Percentiles rank a stretch among this genome's conserved stretches.
Evolutionary conservation across 2,329 filamentous ascomycete species (phyloP).

Genomic region (Emydomyces testavorans): DNA sequence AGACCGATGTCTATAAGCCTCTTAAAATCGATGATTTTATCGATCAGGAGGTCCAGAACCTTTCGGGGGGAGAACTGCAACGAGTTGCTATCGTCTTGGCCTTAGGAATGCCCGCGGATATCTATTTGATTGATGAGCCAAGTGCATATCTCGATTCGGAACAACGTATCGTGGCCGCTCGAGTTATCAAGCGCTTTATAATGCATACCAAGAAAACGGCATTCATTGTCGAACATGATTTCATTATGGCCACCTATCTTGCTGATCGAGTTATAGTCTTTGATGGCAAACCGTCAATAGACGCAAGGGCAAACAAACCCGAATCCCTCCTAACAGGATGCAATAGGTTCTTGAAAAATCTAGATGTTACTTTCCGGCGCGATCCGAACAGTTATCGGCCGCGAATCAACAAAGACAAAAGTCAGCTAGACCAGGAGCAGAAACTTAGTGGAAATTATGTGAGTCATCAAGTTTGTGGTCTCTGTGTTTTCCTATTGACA

Average conservation of each 20-base stretch:
- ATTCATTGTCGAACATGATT: conserved; percentile 99
- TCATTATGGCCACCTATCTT: conserved; percentile 82
- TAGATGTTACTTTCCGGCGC: conserved; percentile 96
- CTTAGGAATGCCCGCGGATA: conserved; percentile 91
- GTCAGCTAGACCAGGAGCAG: conserved; percentile 95
- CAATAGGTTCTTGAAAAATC: conserved; percentile 91
- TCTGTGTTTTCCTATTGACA: conserved; percentile 6
- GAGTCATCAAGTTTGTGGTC: conserved; percentile 32
- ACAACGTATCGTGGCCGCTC: conserved; percentile 92
- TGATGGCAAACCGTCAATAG: conserved; percentile 80
- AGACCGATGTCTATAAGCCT: conserved; percentile 99
- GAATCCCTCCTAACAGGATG: conserved; percentile 90
- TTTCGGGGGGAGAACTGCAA: conserved; percentile 98
- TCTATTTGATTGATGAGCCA: conserved; percentile 97
- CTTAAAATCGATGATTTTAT: conserved; percentile 98
- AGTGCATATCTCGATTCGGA: conserved; percentile 96
- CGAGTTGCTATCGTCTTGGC: conserved; percentile 95
- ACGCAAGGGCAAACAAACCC: conserved; percentile 77
- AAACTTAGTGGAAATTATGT: conserved; percentile 87
- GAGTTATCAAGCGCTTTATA: conserved; percentile 99
- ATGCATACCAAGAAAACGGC: conserved; percentile 99
- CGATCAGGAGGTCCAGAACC: conserved; percentile 96
- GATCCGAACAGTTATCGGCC: conserved; percentile 93
- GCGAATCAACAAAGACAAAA: conserved; percentile 95
- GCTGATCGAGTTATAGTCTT: conserved; percentile 97